These are phyloP conservation scores for Mycena floridula DNA, from an alignment of 768 basidiomycete species.

Conservation along the genomic window DNA sequence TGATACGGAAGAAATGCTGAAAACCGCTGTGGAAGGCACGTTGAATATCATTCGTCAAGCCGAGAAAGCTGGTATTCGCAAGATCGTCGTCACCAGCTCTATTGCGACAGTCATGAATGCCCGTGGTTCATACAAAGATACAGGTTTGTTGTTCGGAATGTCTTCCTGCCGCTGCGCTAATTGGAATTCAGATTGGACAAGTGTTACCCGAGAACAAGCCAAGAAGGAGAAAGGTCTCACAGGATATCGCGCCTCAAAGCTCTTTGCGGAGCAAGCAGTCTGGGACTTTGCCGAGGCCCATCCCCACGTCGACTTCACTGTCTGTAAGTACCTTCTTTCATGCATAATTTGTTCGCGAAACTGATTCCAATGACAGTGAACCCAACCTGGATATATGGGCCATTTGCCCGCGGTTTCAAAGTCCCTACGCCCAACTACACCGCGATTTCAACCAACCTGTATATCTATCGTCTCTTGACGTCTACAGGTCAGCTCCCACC, in stretches of 20 bases:
- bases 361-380: neutral
- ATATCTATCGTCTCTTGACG: too few relatives aligned
- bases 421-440: neutral
- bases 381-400: neutral
- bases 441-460: neutral
- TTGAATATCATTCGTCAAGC: too few relatives aligned
- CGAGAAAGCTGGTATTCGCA: too few relatives aligned
- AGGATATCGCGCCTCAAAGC: constrained; percentile 3
- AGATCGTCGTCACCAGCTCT: too few relatives aligned
- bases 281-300: constrained; percentile 4
- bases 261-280: constrained; percentile 3
- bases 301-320: constrained; percentile 6
- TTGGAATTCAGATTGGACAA: too few relatives aligned
- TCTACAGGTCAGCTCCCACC: neutral
- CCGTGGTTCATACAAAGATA: too few relatives aligned
- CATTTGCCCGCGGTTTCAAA: neutral
- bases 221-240: neutral
- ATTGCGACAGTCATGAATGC: too few relatives aligned
- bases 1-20: too few relatives aligned
- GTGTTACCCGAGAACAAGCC: constrained; percentile 8
- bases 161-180: too few relatives aligned
- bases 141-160: too few relatives aligned
- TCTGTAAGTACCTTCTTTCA: neutral
- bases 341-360: neutral
- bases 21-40: too few relatives aligned